Conservation (phyloP, 148 eudicot genomes). For the Dysphania ambrosioides region DNA sequence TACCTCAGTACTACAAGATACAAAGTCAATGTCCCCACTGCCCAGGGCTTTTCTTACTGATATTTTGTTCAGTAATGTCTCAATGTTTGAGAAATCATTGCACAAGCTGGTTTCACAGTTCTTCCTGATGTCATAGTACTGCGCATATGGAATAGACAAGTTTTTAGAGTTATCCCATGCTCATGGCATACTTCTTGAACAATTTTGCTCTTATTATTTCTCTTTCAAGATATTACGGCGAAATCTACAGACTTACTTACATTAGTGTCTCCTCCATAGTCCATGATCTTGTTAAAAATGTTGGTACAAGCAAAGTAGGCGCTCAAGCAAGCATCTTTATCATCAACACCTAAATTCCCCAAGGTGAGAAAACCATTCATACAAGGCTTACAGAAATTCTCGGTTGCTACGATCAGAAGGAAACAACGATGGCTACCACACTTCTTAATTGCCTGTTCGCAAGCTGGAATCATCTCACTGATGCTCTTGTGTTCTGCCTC, state of each 20-base stretch:
- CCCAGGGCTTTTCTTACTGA: conserved; percentile 61
- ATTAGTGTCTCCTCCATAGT: conserved; percentile 41
- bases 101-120: conserved; percentile 58
- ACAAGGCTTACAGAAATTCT: background rate
- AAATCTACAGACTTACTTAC: background rate
- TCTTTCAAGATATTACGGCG: background rate
- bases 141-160: conserved; percentile 8
- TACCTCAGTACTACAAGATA: conserved; percentile 60
- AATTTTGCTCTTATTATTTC: background rate
- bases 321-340: conserved; percentile 40
- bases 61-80: conserved; percentile 49
- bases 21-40: conserved; percentile 67
- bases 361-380: background rate
- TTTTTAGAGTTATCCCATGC: background rate
- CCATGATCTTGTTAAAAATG: conserved; percentile 60
- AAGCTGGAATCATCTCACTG: conserved; percentile 40
- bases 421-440: conserved; percentile 45
- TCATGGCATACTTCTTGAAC: background rate
- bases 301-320: conserved; percentile 50
- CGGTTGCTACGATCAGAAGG: background rate
- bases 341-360: conserved; percentile 41
- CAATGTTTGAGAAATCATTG: conserved; percentile 84
- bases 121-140: conserved; percentile 86
- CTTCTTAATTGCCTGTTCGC: conserved; percentile 56
- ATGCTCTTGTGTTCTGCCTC: conserved; percentile 40